Evolutionary conservation across 768 basidiomycete species (phyloP), one percentile per base, ranked within the genome.

Genomic region (Mycena leptocephala): DNA sequence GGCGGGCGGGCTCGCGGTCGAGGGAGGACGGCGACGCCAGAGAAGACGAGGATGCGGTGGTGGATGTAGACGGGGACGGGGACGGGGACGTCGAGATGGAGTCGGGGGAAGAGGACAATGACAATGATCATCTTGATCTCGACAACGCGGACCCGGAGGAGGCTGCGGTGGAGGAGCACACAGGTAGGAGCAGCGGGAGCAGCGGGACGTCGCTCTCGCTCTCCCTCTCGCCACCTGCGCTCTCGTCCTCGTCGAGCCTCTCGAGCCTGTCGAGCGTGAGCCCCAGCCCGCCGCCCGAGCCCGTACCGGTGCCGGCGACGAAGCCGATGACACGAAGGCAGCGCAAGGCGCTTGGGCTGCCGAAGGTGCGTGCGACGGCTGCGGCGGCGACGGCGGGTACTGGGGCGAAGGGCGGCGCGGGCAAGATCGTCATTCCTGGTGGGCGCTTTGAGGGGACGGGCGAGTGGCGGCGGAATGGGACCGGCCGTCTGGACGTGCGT

Each of bases 391-490:
- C 22, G 43, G 59, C 32, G 30, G 18, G 6, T 7, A 24, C 53
- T 39, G 37, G 6, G 48, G 53, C 87, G 83, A 81, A 73, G 89
- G 88, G 72, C 79, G 88, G 79, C 86, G 89, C 89, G 51, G 94
- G 94, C 43, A 93, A 89, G 87, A 95, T 87, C 83, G 90, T 79
- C 83, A 93, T 95, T 72, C 94, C 95, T 0, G 93, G 93, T 5
- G 93, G 94, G 26, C 85, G 89, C 75, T 88, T 82, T 78, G 80
- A 79, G 74, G 79, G 81, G 32, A 75, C 83, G 63, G 68, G 76
- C 55, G 70, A 76, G 53, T 58, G 63, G 72, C 58, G 68, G 70
- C 74, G 67, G 65, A 77, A 74, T 56, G 82, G 63, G 66, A 76
- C 70, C 53, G 76, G 79, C 66, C 79, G 80, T 53, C n/a, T 55